A percentile compares a stretch with the other conserved stretches of the same genome.
phyloP scores from a whole-genome alignment of 1,284 basidiomycete genomes.

The Paramarasmius palmivorus region DNA sequence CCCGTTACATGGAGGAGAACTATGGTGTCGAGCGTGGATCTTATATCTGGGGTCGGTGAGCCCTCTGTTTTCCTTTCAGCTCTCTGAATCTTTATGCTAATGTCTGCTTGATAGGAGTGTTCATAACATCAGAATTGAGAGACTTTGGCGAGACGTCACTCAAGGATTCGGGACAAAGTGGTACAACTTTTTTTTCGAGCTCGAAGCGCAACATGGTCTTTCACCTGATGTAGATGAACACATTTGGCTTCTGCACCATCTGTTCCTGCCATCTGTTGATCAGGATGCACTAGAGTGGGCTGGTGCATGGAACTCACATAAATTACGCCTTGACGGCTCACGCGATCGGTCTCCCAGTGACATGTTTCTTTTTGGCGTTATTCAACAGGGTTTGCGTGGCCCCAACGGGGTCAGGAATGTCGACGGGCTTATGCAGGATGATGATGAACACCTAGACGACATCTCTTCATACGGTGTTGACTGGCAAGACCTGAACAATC shows the following conservation, averaged over 20 bases:
- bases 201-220: neutral
- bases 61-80: no score
- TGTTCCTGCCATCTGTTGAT: neutral
- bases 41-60: slow-evolving; percentile 28
- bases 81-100: no score
- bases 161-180: neutral
- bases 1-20: slow-evolving; percentile 19
- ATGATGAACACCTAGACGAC: neutral
- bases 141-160: slow-evolving; percentile 6
- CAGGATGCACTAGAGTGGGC: neutral
- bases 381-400: neutral
- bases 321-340: neutral
- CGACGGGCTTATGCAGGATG: neutral
- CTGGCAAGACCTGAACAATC: slow-evolving; percentile 5
- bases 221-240: slow-evolving; percentile 1
- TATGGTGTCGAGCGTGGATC: slow-evolving; percentile 19
- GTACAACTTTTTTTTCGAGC: neutral
- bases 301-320: neutral
- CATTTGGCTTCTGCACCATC: slow-evolving; percentile 5
- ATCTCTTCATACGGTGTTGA: slow-evolving; percentile 1
- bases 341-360: neutral
- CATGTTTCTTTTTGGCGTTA: neutral
- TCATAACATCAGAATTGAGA: slow-evolving; percentile 10
- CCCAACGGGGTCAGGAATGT: neutral
- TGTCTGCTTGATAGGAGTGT: slow-evolving; percentile 6